Percentiles rank a stretch among this genome's conserved stretches.
These are phyloP conservation scores for Taxillus chinensis DNA, from an alignment of 164 flowering plant species.

Conservation along the genomic window DNA sequence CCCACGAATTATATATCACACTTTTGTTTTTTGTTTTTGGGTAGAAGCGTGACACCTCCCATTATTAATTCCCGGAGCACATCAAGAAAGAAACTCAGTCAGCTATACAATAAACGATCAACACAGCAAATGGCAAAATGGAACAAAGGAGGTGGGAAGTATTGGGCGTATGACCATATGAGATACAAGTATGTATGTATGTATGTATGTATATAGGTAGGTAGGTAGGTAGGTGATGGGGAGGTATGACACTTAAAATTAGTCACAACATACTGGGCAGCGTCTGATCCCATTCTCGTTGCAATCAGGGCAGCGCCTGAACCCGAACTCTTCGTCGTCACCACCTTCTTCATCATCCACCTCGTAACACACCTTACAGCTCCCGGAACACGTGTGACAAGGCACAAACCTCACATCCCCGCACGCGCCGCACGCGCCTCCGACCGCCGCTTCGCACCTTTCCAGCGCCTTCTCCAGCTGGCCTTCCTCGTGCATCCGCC, in stretches of 20 bases:
- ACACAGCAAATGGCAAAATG: too few species aligned
- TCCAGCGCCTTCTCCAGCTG: constrained; percentile 48
- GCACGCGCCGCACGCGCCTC: constrained; percentile 55
- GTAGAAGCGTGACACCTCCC: too few species aligned
- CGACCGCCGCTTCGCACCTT: constrained; percentile 44
- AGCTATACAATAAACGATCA: too few species aligned
- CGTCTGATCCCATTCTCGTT: constrained; percentile 4
- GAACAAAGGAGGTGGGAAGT: too few species aligned
- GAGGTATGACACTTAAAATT: neutral
- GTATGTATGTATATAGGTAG: too few species aligned
- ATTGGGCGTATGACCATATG: too few species aligned
- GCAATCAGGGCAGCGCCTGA: constrained; percentile 4
- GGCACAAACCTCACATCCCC: constrained; percentile 81
- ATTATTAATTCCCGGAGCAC: too few species aligned
- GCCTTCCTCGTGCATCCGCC: constrained; percentile 66
- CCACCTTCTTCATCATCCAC: constrained; percentile 10
- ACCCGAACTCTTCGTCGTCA: constrained; percentile 27
- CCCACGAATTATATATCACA: too few species aligned
- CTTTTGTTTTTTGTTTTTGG: too few species aligned
- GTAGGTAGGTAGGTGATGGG: too few species aligned
- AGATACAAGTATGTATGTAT: too few species aligned
- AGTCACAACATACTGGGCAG: constrained; percentile 4
- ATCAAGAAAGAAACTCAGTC: too few species aligned
- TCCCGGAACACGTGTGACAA: constrained; percentile 80
- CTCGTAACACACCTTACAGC: constrained; percentile 71